phyloP scores from a whole-genome alignment of 345 rosid species.

The Populus tremula region DNA sequence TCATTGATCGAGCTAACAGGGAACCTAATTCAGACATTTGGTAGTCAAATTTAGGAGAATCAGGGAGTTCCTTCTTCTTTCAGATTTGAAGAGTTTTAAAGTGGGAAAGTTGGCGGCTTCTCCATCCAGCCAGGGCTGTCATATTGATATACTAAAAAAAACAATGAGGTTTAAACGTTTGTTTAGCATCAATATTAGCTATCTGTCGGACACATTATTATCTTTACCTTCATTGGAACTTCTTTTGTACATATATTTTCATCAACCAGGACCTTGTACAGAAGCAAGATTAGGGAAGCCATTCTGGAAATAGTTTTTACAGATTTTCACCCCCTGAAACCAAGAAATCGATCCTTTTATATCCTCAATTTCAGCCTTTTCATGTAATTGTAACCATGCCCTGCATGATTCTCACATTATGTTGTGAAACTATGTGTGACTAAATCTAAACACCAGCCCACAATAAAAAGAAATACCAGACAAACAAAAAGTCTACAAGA shows the following conservation, averaged over 20 bases:
- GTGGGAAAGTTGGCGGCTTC: background rate
- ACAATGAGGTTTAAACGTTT: background rate
- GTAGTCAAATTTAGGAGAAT: background rate
- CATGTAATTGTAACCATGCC: background rate
- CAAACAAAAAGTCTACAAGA: background rate
- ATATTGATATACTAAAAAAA: background rate
- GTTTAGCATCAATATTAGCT: background rate
- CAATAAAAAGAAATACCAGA: background rate
- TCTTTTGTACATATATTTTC: background rate
- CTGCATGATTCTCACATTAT: too few species aligned
- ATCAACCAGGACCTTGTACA: background rate
- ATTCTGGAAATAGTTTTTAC: background rate
- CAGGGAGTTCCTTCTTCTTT: background rate
- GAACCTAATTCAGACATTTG: background rate
- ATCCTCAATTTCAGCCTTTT: background rate
- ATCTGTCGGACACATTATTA: background rate
- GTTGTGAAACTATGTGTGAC: too few species aligned
- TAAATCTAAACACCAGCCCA: too few species aligned
- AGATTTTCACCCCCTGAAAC: background rate
- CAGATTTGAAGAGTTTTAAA: slow-evolving; percentile 5
- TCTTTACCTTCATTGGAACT: background rate
- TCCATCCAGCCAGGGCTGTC: background rate
- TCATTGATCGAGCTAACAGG: slow-evolving; percentile 30
- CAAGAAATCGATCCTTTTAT: background rate
- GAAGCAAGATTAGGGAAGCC: background rate